These are phyloP conservation scores for Carnegiea gigantea DNA, from an alignment of 179 eudicot species.

Conservation along the genomic window DNA sequence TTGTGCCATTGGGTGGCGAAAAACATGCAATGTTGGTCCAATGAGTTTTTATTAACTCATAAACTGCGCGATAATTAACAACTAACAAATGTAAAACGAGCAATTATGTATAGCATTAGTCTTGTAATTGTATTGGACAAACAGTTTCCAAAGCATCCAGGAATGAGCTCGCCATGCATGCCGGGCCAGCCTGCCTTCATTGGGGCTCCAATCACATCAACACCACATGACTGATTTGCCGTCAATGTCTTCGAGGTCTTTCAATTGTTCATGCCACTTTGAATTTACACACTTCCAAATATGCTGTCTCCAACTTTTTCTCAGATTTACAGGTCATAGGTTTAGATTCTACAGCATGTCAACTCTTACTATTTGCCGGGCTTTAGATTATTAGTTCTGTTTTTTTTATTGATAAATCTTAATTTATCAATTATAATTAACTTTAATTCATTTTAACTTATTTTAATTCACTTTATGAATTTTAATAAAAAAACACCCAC, in stretches of 20 bases:
- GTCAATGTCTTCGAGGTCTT: background rate
- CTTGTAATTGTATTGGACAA: background rate
- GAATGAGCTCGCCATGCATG: background rate
- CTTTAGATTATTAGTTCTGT: too few relatives aligned
- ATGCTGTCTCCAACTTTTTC: background rate
- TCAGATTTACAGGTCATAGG: background rate
- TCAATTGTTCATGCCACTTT: background rate
- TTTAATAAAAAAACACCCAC: too few relatives aligned
- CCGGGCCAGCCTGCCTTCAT: background rate
- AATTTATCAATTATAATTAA: too few relatives aligned
- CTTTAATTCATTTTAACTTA: too few relatives aligned
- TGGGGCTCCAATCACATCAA: background rate
- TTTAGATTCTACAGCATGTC: too few relatives aligned
- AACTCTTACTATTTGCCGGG: too few relatives aligned
- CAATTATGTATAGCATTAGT: background rate
- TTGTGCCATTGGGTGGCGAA: background rate
- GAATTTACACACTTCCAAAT: background rate
- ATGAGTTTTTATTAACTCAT: background rate
- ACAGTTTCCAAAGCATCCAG: background rate
- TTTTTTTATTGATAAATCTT: too few relatives aligned
- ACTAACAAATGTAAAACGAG: background rate
- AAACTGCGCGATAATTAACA: background rate
- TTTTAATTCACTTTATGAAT: too few relatives aligned
- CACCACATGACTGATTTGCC: background rate
- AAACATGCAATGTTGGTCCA: slow-evolving; percentile 2